A percentile compares a stretch with the other conserved stretches of the same genome.
Evolutionary conservation across 2,329 filamentous ascomycete genomes (phyloP).

Genomic region (Colletotrichum tropicicola): DNA sequence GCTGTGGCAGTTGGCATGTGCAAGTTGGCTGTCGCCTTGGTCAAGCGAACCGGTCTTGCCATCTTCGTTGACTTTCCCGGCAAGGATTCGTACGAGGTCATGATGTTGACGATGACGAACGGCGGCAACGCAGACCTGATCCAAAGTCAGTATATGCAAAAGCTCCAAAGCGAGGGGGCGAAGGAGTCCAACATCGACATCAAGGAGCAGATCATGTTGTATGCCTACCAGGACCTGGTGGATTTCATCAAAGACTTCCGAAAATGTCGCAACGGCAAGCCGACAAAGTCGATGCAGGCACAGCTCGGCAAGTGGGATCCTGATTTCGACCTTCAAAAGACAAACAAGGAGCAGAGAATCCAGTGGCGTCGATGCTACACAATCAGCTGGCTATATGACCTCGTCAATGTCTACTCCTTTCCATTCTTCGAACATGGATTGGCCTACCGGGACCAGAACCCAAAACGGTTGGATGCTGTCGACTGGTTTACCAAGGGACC

Average conservation of each 20-base stretch:
- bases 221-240: constrained; percentile 51
- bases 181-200: too few relatives aligned
- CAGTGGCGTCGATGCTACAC: constrained; percentile 57
- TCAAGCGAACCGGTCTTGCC: constrained; percentile 45
- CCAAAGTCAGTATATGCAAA: constrained; percentile 31
- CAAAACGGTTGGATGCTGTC: neutral
- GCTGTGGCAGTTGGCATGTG: constrained; percentile 54
- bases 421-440: constrained; percentile 26
- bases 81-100: constrained; percentile 51
- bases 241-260: constrained; percentile 57
- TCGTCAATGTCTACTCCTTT: constrained; percentile 55
- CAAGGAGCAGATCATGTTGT: constrained; percentile 51
- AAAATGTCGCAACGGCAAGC: constrained; percentile 52
- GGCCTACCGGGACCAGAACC: neutral
- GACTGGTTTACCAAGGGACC: constrained; percentile 46
- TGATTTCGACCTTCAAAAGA: constrained; percentile 44
- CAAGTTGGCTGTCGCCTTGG: constrained; percentile 50
- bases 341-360: constrained; percentile 47
- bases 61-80: constrained; percentile 57
- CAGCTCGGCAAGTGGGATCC: constrained; percentile 52
- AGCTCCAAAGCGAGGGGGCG: too few relatives aligned
- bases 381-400: constrained; percentile 61
- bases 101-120: constrained; percentile 50
- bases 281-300: constrained; percentile 51
- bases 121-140: constrained; percentile 43